These are phyloP conservation scores for Sphenostylis stenocarpa DNA, from an alignment of 306 rosid species.

Conservation along the genomic window DNA sequence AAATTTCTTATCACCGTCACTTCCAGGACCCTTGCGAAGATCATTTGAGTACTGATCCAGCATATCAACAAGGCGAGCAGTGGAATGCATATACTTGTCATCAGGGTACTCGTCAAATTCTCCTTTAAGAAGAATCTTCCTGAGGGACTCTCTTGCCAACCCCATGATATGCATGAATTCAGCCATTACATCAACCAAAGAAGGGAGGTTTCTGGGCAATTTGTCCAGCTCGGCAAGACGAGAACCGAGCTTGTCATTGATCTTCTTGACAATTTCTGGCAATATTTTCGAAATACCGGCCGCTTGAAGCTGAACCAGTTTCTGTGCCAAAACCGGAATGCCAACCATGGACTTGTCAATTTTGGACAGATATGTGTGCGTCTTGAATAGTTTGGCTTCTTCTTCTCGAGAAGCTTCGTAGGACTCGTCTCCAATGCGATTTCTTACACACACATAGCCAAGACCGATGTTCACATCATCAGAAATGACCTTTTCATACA, in stretches of 20 bases:
- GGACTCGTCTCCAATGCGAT: not conserved
- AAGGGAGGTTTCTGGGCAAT: not conserved
- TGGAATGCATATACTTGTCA: not conserved
- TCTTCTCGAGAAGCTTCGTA: not conserved
- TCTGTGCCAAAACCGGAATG: not conserved
- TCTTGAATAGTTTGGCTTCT: not conserved
- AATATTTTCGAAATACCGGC: not conserved
- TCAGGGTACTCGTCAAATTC: conserved; percentile 2
- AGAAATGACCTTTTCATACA: not conserved
- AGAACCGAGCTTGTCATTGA: not conserved
- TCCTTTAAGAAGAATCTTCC: not conserved
- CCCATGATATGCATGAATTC: not conserved
- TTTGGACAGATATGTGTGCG: not conserved
- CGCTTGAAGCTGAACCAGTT: not conserved
- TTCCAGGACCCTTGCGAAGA: not conserved
- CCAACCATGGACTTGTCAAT: conserved; percentile 2
- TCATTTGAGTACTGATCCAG: not conserved
- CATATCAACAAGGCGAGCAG: not conserved
- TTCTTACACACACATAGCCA: not conserved
- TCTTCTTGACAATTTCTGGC: not conserved
- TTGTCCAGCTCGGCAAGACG: not conserved
- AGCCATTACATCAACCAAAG: not conserved
- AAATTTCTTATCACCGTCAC: not conserved
- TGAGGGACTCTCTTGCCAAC: not conserved
- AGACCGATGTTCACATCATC: not conserved